Evolutionary conservation across 2,329 filamentous ascomycete genomes (phyloP).

Genomic region (Paraphaeosphaeria minitans): DNA sequence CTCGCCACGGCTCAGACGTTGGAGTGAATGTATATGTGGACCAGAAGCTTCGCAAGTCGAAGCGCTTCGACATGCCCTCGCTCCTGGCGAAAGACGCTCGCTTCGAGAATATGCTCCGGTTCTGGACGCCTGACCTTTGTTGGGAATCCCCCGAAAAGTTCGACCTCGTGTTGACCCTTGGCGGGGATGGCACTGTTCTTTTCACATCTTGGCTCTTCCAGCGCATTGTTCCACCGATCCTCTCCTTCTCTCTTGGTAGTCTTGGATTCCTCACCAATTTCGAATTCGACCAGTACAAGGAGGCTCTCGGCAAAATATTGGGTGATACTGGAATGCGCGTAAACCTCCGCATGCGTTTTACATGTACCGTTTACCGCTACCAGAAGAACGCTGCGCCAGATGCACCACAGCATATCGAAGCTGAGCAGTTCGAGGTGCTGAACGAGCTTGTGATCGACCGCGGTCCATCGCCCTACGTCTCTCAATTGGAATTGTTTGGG

Average conservation of each 20-base stretch:
- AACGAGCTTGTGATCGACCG: slow-evolving; percentile 99
- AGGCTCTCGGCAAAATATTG: slow-evolving; percentile 88
- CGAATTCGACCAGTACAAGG: slow-evolving; percentile 84
- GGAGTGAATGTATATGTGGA: slow-evolving; percentile 99
- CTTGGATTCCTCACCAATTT: slow-evolving; percentile 90
- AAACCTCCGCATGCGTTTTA: slow-evolving; percentile 98
- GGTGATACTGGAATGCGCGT: slow-evolving; percentile 95
- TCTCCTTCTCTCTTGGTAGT: slow-evolving; percentile 83
- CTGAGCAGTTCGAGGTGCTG: slow-evolving; percentile 95
- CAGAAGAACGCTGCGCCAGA: slow-evolving; percentile 49
- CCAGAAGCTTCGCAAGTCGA: slow-evolving; percentile 85
- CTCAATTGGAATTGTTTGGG: slow-evolving; percentile 93
- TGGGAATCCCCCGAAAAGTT: slow-evolving; percentile 94
- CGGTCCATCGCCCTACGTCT: slow-evolving; percentile 94
- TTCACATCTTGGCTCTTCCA: slow-evolving; percentile 95
- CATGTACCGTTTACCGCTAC: slow-evolving; percentile 90
- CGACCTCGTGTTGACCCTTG: slow-evolving; percentile 87
- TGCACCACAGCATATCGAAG: slow-evolving; percentile 74
- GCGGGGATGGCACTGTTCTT: slow-evolving; percentile 84
- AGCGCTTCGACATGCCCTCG: slow-evolving; percentile 79
- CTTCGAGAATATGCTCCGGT: slow-evolving; percentile 83
- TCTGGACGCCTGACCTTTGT: slow-evolving; percentile 96
- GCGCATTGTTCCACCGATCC: slow-evolving; percentile 80
- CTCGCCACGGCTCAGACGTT: slow-evolving; percentile 85
- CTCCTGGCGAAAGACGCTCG: slow-evolving; percentile 75